These are phyloP conservation scores for Trichoderma sp. DNA, from an alignment of 2,329 filamentous ascomycete species.

Conservation along the genomic window DNA sequence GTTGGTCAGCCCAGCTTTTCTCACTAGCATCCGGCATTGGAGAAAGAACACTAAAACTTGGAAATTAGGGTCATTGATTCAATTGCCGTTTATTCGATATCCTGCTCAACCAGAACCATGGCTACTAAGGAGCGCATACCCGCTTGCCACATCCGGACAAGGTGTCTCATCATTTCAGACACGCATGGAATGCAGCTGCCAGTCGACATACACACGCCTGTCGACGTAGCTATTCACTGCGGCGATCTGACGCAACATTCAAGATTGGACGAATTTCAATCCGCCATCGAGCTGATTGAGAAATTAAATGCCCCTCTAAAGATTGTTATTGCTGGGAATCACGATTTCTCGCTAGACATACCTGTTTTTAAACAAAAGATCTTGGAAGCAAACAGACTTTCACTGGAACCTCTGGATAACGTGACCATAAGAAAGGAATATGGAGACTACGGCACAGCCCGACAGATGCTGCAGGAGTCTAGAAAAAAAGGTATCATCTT, in stretches of 20 bases:
- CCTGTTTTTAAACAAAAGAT: slow-evolving; percentile 35
- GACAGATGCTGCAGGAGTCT: slow-evolving; percentile 29
- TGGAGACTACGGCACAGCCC: slow-evolving; percentile 38
- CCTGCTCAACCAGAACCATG: neutral
- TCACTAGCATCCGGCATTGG: too few relatives aligned
- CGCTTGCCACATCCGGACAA: slow-evolving; percentile 22
- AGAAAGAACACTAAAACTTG: too few relatives aligned
- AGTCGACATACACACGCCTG: neutral
- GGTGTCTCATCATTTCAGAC: slow-evolving; percentile 28
- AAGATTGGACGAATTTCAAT: slow-evolving; percentile 39
- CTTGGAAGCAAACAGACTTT: slow-evolving; percentile 16
- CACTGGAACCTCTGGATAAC: neutral
- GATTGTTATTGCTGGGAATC: slow-evolving; percentile 51
- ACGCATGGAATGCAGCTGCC: slow-evolving; percentile 25
- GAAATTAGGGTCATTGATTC: too few relatives aligned
- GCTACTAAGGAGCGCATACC: neutral
- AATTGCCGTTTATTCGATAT: too few relatives aligned
- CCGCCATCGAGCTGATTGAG: slow-evolving; percentile 39
- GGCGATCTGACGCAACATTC: slow-evolving; percentile 49
- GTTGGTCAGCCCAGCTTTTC: too few relatives aligned
- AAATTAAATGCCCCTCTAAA: slow-evolving; percentile 45
- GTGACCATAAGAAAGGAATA: slow-evolving; percentile 31
- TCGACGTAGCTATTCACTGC: slow-evolving; percentile 49
- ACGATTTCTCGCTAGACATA: slow-evolving; percentile 46
- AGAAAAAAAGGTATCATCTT: slow-evolving; percentile 36